Conservation (phyloP, 2,329 filamentous ascomycete species). For the Sporothrix pallida region DNA sequence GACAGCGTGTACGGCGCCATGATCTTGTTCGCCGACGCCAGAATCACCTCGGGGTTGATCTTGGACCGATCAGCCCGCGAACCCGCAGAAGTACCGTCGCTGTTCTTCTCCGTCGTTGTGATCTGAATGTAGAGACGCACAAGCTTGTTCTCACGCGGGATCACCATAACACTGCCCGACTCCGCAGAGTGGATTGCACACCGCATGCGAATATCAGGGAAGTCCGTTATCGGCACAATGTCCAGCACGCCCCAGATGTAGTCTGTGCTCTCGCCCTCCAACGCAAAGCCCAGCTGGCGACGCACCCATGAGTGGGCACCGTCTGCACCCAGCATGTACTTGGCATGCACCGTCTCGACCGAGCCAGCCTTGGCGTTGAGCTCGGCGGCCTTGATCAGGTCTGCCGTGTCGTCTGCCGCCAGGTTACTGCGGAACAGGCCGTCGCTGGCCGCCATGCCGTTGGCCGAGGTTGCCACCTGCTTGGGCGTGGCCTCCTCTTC, state of each 20-base stretch:
- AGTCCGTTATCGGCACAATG: slow-evolving; percentile 43
- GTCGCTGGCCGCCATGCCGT: slow-evolving; percentile 52
- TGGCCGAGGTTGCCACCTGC: slow-evolving; percentile 42
- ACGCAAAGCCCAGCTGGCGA: slow-evolving; percentile 37
- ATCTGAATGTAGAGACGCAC: slow-evolving; percentile 48
- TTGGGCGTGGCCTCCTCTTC: slow-evolving; percentile 63
- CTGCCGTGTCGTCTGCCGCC: slow-evolving; percentile 61
- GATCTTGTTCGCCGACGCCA: slow-evolving; percentile 63
- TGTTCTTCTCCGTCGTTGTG: slow-evolving; percentile 22
- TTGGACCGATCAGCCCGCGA: slow-evolving; percentile 55
- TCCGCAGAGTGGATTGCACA: slow-evolving; percentile 43
- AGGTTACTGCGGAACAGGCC: slow-evolving; percentile 67
- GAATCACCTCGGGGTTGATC: slow-evolving; percentile 63
- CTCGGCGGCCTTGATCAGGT: slow-evolving; percentile 48
- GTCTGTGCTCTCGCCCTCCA: slow-evolving; percentile 43
- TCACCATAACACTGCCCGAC: slow-evolving; percentile 43
- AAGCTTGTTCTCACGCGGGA: slow-evolving; percentile 55
- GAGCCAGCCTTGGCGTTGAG: slow-evolving; percentile 37
- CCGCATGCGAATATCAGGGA: slow-evolving; percentile 43
- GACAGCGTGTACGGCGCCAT: slow-evolving; percentile 62
- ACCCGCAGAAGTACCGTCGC: slow-evolving; percentile 2
- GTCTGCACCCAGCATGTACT: slow-evolving; percentile 37
- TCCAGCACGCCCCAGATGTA: slow-evolving; percentile 44
- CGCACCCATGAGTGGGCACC: slow-evolving; percentile 36
- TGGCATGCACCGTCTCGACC: slow-evolving; percentile 33